These are phyloP conservation scores for Pholiota conissans DNA, from an alignment of 768 basidiomycete genomes.

Conservation along the genomic window DNA sequence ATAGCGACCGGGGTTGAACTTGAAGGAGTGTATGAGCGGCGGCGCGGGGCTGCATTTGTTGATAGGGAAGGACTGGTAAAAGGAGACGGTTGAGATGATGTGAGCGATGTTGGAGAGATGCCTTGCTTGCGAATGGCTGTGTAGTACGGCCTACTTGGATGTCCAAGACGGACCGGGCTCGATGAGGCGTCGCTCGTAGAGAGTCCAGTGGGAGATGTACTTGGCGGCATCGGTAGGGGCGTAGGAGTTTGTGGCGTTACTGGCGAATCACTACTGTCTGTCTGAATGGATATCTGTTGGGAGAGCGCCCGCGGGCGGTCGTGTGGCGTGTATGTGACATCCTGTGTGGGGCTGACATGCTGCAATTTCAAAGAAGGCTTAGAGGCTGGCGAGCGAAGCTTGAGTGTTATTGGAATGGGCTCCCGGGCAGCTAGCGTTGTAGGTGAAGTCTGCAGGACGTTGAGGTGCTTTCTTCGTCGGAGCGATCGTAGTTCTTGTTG, in stretches of 20 bases:
- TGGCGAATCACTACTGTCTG: not conserved
- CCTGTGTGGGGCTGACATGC: not conserved
- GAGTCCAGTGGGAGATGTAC: conserved; percentile 13
- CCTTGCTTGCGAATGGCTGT: conserved; percentile 50
- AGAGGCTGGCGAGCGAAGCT: conserved; percentile 9
- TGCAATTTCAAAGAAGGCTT: not conserved
- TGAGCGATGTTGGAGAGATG: conserved; percentile 22
- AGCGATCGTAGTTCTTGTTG: conserved; percentile 28
- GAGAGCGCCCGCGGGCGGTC: not conserved
- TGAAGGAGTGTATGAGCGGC: conserved; percentile 12
- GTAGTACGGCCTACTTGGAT: conserved; percentile 55
- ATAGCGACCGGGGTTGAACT: conserved; percentile 26
- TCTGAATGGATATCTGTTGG: not conserved
- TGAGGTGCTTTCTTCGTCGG: conserved; percentile 38
- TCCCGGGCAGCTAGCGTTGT: conserved; percentile 18
- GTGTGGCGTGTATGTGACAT: not conserved
- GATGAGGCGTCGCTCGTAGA: conserved; percentile 14
- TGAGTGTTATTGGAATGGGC: conserved; percentile 24
- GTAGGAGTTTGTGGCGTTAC: not conserved
- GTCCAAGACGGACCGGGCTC: conserved; percentile 39
- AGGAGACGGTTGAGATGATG: conserved; percentile 34
- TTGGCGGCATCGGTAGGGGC: conserved; percentile 16
- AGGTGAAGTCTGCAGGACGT: conserved; percentile 21
- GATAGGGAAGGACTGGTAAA: conserved; percentile 22
- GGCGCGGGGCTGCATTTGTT: not conserved